Evolutionary conservation across 148 eudicot species (phyloP).

Genomic region (Pouteria glomerata): DNA sequence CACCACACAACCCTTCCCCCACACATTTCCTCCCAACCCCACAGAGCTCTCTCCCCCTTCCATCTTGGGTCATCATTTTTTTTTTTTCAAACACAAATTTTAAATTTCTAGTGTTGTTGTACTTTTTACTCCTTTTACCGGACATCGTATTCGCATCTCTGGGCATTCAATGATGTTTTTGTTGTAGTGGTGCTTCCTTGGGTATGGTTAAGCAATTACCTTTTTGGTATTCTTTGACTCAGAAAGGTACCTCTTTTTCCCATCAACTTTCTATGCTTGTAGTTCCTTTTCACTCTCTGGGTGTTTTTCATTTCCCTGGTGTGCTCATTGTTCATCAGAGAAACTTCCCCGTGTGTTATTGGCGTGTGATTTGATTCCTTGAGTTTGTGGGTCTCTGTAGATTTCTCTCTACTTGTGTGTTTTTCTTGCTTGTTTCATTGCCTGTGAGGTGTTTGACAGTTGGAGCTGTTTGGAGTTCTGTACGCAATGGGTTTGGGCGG

Average conservation of each 20-base stretch:
- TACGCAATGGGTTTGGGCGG: slow-evolving; percentile 22
- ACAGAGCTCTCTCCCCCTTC: slow-evolving; percentile 1
- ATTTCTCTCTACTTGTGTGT: background rate
- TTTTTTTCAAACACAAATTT: background rate
- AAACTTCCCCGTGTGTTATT: no score
- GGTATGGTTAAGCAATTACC: slow-evolving; percentile 14
- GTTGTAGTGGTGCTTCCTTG: background rate
- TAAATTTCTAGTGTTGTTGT: background rate
- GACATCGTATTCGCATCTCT: no score
- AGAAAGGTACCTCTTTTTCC: background rate
- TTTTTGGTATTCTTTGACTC: background rate
- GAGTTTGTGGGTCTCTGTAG: background rate
- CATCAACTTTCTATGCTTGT: no score
- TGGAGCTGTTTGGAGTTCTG: slow-evolving; percentile 4
- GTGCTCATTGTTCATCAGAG: no score
- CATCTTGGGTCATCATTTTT: background rate
- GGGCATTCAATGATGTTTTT: no score
- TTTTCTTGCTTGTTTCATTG: background rate
- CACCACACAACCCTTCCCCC: no score
- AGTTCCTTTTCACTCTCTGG: no score
- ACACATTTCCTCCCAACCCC: no score
- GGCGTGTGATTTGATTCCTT: no score
- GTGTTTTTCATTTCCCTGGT: no score
- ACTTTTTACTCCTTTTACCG: background rate
- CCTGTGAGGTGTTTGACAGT: background rate